These are phyloP conservation scores for Eremochloa ophiuroides DNA, from an alignment of 176 grass and related monocot genomes.

Conservation along the genomic window DNA sequence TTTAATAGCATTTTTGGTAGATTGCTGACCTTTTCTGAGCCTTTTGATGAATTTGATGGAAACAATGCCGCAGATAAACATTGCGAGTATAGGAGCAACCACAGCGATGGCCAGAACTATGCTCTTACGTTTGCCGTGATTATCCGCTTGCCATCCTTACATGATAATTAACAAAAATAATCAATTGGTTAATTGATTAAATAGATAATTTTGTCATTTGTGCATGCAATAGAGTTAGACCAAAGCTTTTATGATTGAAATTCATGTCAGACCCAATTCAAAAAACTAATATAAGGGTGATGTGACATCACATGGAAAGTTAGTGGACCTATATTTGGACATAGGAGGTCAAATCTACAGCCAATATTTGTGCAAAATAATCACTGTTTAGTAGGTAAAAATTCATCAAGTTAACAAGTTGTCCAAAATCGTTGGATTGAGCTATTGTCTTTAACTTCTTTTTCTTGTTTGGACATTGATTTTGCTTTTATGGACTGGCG, in stretches of 20 bases:
- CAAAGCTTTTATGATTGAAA: background rate
- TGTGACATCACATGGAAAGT: background rate
- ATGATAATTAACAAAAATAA: background rate
- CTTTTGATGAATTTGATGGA: background rate
- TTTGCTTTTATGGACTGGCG: too few species aligned
- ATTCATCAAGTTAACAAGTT: background rate
- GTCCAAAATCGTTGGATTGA: background rate
- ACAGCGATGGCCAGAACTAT: background rate
- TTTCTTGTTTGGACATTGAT: too few species aligned
- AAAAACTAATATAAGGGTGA: background rate
- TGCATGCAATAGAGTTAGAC: background rate
- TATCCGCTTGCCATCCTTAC: background rate
- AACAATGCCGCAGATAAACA: background rate
- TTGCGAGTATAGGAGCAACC: background rate
- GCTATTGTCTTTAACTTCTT: too few species aligned
- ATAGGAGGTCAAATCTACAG: background rate
- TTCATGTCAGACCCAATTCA: background rate
- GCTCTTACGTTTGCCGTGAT: background rate
- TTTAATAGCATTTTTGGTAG: background rate
- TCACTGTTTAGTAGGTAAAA: background rate
- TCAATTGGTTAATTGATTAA: background rate
- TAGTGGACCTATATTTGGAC: background rate
- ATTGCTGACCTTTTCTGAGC: background rate
- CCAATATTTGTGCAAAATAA: background rate
- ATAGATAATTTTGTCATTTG: background rate